Evolutionary conservation across 805 yeast genomes (phyloP).

Genomic region (Metschnikowia peoriensis): DNA sequence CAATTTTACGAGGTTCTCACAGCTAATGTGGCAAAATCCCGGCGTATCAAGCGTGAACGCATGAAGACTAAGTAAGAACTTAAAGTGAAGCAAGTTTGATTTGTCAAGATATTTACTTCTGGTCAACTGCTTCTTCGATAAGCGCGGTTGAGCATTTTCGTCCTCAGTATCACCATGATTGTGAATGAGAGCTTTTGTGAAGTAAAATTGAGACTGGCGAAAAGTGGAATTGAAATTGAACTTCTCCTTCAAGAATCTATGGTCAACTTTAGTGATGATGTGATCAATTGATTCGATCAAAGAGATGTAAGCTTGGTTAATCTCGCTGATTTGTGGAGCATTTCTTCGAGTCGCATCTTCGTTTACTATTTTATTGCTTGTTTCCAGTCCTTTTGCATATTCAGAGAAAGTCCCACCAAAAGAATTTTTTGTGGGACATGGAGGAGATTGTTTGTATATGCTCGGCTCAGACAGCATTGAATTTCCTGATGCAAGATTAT

Average conservation of each 20-base stretch:
- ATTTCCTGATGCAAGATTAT: too few species aligned
- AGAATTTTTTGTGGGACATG: too few species aligned
- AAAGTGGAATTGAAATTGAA: conserved; percentile 17
- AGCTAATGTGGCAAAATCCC: conserved; percentile 16
- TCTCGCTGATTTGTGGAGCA: background rate
- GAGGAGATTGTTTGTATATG: too few species aligned
- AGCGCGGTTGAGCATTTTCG: background rate
- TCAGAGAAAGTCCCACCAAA: too few species aligned
- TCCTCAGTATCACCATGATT: background rate
- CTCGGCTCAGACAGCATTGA: too few species aligned
- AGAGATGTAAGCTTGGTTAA: background rate
- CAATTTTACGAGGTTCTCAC: conserved; percentile 19
- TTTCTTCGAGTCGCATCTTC: background rate
- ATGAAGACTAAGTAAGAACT: conserved; percentile 13
- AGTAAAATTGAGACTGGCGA: conserved; percentile 5
- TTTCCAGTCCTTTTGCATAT: too few species aligned
- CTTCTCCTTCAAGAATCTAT: conserved; percentile 12
- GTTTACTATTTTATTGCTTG: too few species aligned
- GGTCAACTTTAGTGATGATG: conserved; percentile 11
- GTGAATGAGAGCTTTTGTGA: conserved; percentile 1
- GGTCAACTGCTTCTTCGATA: background rate
- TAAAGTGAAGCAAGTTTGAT: conserved; percentile 14
- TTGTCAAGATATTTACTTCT: conserved; percentile 5
- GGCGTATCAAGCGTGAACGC: conserved; percentile 20
- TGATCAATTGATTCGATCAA: background rate